phyloP scores from a whole-genome alignment of 164 flowering plant genomes.

The Nymphaea colorata region DNA sequence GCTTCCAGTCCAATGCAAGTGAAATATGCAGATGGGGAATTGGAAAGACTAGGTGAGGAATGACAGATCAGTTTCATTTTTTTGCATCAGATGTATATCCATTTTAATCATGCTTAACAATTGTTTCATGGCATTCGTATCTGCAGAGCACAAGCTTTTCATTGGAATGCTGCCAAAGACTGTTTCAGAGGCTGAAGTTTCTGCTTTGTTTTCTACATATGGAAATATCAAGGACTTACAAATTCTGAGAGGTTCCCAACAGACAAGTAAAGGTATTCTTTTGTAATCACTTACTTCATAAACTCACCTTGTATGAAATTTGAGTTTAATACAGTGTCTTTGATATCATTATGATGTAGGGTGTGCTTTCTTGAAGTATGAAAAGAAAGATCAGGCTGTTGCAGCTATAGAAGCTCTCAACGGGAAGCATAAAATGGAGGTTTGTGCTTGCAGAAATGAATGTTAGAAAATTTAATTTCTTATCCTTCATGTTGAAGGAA shows the following conservation, averaged over 20 bases:
- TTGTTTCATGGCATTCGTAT: neutral
- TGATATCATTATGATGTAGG: conserved; percentile 28
- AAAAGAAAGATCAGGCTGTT: conserved; percentile 89
- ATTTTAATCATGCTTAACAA: neutral
- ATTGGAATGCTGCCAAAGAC: conserved; percentile 99
- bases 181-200: conserved; percentile 76
- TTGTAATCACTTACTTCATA: neutral
- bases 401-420: conserved; percentile 82
- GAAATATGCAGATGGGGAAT: conserved; percentile 99
- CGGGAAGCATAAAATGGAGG: conserved; percentile 98
- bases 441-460: conserved; percentile 15
- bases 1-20: conserved; percentile 99
- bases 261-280: conserved; percentile 80
- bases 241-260: conserved; percentile 88
- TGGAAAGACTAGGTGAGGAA: conserved; percentile 88
- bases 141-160: conserved; percentile 90
- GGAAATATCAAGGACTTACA: conserved; percentile 88
- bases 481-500: neutral
- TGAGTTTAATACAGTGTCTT: neutral
- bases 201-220: conserved; percentile 60
- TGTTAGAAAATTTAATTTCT: neutral
- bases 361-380: conserved; percentile 95
- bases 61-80: neutral
- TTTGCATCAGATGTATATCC: neutral
- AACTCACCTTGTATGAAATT: neutral